Conservation (phyloP, 768 basidiomycete species). For the Cantharellus anzutake region DNA sequence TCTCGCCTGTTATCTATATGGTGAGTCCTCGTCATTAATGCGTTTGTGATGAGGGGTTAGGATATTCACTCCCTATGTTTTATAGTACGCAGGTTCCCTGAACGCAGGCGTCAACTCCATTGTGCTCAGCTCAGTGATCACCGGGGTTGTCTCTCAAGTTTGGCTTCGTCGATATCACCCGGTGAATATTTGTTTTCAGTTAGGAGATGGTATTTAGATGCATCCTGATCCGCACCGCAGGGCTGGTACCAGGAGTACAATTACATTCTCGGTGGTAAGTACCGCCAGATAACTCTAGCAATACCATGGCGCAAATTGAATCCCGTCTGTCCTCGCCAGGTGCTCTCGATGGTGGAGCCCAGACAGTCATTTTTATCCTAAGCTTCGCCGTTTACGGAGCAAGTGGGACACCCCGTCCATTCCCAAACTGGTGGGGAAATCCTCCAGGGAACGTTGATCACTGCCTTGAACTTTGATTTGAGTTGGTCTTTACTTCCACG, state of each 20-base stretch:
- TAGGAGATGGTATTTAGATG: conserved; percentile 25
- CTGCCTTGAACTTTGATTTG: neutral
- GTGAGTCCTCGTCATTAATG: neutral
- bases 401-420: conserved; percentile 28
- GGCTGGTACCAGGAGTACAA: neutral
- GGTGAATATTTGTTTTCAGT: conserved; percentile 34
- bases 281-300: neutral
- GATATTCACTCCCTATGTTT: too few species aligned
- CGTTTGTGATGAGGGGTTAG: too few species aligned
- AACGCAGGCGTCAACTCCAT: conserved; percentile 37
- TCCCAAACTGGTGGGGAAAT: conserved; percentile 19
- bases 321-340: conserved; percentile 26
- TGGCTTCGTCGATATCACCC: conserved; percentile 40
- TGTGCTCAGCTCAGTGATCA: conserved; percentile 26
- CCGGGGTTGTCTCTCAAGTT: conserved; percentile 37
- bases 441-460: neutral
- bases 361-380: conserved; percentile 43
- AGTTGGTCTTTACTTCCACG: too few species aligned
- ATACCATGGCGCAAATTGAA: too few species aligned
- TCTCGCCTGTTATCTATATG: conserved; percentile 22
- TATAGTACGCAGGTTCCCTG: conserved; percentile 9
- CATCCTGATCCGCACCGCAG: neutral
- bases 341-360: conserved; percentile 44
- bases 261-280: neutral
- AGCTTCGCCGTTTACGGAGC: conserved; percentile 50